Evolutionary conservation across 164 flowering plant species (phyloP).

Genomic region (Chloranthus sessilifolius): DNA sequence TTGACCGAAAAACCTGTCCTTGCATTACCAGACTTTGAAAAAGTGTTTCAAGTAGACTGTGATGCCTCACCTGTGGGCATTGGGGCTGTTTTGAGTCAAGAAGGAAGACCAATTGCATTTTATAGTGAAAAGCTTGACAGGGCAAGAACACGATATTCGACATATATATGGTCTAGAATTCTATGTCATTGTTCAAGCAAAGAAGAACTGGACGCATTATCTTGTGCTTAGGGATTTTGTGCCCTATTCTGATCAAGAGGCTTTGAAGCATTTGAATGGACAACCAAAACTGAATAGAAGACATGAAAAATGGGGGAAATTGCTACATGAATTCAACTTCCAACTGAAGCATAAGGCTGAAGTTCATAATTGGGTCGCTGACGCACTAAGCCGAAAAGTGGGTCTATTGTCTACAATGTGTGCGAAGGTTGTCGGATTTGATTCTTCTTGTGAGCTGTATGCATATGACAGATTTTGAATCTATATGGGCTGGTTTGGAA

Average conservation of each 20-base stretch:
- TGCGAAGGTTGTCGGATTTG: not conserved
- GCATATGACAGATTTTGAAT: conserved; percentile 2
- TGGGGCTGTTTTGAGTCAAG: conserved; percentile 4
- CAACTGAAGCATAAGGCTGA: not conserved
- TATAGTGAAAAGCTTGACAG: not conserved
- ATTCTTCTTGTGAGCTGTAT: not conserved
- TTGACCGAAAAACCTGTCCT: not conserved
- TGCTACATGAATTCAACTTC: not conserved
- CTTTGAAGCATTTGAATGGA: not conserved
- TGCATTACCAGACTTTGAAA: not conserved
- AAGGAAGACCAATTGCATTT: conserved; percentile 3
- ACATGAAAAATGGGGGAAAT: not conserved
- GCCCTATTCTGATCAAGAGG: not conserved
- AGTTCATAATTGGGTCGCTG: not conserved
- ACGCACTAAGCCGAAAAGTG: not conserved
- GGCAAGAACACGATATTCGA: not conserved
- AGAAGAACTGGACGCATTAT: conserved; percentile 2
- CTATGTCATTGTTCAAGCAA: conserved; percentile 7
- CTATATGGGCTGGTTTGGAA: not conserved
- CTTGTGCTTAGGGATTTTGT: not conserved
- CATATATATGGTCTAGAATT: conserved; percentile 8
- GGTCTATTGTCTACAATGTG: not conserved
- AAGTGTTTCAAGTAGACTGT: conserved; percentile 3
- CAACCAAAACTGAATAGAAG: not conserved
- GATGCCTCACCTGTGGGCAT: conserved; percentile 7